Conservation (phyloP, 768 basidiomycete species). For the Mycena latifolia region DNA sequence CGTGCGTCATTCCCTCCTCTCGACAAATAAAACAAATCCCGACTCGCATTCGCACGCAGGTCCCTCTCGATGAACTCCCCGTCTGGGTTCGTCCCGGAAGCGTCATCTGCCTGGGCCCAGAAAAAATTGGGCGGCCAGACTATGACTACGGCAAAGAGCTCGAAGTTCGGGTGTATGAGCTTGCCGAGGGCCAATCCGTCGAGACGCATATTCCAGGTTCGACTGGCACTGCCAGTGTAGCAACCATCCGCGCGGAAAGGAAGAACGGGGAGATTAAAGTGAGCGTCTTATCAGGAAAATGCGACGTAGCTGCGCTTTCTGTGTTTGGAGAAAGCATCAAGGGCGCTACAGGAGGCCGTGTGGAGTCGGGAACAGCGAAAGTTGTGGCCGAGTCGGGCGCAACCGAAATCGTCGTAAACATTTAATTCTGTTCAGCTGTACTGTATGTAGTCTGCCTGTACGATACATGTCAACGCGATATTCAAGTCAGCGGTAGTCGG, state of each 20-base stretch:
- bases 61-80: constrained; percentile 74
- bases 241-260: constrained; percentile 52
- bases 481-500: too few species aligned
- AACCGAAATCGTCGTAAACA: constrained; percentile 5
- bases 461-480: too few species aligned
- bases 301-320: constrained; percentile 30
- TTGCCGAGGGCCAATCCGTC: constrained; percentile 55
- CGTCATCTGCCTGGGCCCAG: constrained; percentile 70
- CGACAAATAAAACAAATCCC: not conserved
- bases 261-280: constrained; percentile 47
- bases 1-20: constrained; percentile 7
- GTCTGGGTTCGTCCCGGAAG: constrained; percentile 74
- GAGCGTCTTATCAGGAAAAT: constrained; percentile 35
- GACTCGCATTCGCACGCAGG: constrained; percentile 42
- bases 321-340: constrained; percentile 22
- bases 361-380: not conserved
- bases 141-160: constrained; percentile 66
- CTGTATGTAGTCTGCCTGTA: too few species aligned
- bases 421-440: not conserved
- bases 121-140: constrained; percentile 65
- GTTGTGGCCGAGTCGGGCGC: constrained; percentile 10
- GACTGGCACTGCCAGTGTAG: constrained; percentile 55
- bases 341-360: not conserved
- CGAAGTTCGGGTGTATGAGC: constrained; percentile 66
- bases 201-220: constrained; percentile 58